phyloP scores from a whole-genome alignment of 1,284 basidiomycete species.

The Moniliella sp. region DNA sequence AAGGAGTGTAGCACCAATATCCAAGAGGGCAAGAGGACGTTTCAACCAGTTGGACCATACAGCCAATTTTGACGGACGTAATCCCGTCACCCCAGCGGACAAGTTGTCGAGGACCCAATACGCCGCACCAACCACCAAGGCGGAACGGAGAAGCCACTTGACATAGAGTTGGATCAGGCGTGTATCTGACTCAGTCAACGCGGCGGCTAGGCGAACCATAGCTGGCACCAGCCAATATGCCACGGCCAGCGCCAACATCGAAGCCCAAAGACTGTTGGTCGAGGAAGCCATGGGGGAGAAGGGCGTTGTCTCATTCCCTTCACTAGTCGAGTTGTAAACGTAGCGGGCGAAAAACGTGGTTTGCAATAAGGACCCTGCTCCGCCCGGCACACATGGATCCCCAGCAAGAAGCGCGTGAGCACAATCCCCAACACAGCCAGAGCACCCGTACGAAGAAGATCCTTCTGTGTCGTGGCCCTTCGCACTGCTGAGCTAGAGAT shows the following conservation, averaged over 20 bases:
- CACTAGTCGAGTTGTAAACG: too few relatives aligned
- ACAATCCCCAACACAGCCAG: slow-evolving; percentile 48
- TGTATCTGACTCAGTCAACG: not conserved
- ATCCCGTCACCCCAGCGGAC: too few relatives aligned
- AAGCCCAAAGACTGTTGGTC: too few relatives aligned
- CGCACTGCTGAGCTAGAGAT: too few relatives aligned
- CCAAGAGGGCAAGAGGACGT: not conserved
- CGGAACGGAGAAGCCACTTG: not conserved
- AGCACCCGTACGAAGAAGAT: slow-evolving; percentile 50
- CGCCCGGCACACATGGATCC: slow-evolving; percentile 68
- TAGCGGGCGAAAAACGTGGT: slow-evolving; percentile 62
- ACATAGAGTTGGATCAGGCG: not conserved
- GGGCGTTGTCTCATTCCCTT: too few relatives aligned
- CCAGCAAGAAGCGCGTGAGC: slow-evolving; percentile 53
- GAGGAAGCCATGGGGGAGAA: too few relatives aligned
- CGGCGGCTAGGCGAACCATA: not conserved
- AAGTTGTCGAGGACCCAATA: not conserved
- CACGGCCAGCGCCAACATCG: too few relatives aligned
- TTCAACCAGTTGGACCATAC: too few relatives aligned
- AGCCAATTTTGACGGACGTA: too few relatives aligned
- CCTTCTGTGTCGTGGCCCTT: too few relatives aligned
- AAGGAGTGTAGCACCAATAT: not conserved
- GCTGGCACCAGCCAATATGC: too few relatives aligned
- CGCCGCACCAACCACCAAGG: not conserved
- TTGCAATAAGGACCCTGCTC: slow-evolving; percentile 69